A percentile compares a stretch with the other conserved stretches of the same genome.
These are phyloP conservation scores for Ophiocordyceps camponoti-floridani DNA, from an alignment of 2,329 filamentous ascomycete species.

Conservation along the genomic window DNA sequence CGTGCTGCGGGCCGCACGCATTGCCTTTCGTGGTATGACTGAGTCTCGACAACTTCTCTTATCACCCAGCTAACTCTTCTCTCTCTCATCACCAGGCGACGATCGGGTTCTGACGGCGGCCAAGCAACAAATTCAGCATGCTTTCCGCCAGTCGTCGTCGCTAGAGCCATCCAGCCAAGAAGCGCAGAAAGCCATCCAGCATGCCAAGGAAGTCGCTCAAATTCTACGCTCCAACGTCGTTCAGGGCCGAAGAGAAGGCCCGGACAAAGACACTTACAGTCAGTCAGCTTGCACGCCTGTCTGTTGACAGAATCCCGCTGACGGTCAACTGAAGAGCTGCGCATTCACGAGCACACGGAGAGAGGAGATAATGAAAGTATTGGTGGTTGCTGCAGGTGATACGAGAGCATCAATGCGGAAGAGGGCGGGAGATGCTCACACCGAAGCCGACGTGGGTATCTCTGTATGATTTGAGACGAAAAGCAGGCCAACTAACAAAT, in stretches of 20 bases:
- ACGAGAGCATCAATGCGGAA: background rate
- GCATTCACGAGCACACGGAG: slow-evolving; percentile 84
- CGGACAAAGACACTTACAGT: slow-evolving; percentile 37
- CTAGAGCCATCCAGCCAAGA: slow-evolving; percentile 40
- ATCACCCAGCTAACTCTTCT: background rate
- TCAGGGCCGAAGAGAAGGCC: slow-evolving; percentile 46
- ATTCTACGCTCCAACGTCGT: slow-evolving; percentile 75
- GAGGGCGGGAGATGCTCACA: too few species aligned
- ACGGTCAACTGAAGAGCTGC: slow-evolving; percentile 40
- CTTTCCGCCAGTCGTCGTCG: slow-evolving; percentile 51
- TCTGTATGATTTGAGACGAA: background rate
- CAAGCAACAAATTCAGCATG: slow-evolving; percentile 49
- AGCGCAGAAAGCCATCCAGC: slow-evolving; percentile 45
- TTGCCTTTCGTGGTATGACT: slow-evolving; percentile 63
- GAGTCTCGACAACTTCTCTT: background rate
- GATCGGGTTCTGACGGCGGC: slow-evolving; percentile 49
- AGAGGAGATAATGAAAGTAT: slow-evolving; percentile 85
- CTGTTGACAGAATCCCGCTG: background rate
- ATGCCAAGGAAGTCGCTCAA: slow-evolving; percentile 67
- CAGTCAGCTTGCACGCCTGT: slow-evolving; percentile 27
- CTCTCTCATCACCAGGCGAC: slow-evolving; percentile 42
- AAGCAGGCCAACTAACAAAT: background rate
- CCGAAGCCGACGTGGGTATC: background rate
- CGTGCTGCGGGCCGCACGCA: slow-evolving; percentile 59
- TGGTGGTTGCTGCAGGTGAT: slow-evolving; percentile 9